Evolutionary conservation across 192 early-diverging fungal genomes (phyloP).

Genomic region (Coemansia sp.): DNA sequence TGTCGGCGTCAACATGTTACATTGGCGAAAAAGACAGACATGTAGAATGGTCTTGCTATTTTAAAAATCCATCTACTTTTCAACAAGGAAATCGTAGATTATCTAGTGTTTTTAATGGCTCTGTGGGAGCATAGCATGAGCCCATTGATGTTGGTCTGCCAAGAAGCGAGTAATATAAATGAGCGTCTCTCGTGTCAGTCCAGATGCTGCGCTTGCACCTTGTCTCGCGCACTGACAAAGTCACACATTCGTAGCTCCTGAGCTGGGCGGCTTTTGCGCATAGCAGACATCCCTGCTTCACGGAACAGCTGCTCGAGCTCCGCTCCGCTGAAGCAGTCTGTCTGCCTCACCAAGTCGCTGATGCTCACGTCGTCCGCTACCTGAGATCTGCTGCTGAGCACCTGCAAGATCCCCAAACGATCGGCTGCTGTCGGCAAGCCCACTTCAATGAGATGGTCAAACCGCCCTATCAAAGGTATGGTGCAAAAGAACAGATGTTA

Average conservation of each 20-base stretch:
- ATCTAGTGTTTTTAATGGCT: no score
- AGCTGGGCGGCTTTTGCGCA: constrained; percentile 17
- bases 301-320: constrained; percentile 46
- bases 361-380: constrained; percentile 60
- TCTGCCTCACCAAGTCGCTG: constrained; percentile 19
- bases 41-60: no score
- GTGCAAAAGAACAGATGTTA: not conserved
- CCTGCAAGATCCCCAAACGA: constrained; percentile 70
- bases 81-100: no score
- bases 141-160: no score
- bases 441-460: constrained; percentile 86
- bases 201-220: not conserved
- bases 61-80: no score
- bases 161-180: no score
- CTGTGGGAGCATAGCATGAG: no score
- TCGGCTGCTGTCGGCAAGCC: constrained; percentile 61
- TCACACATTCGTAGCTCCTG: constrained; percentile 15
- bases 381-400: constrained; percentile 63
- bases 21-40: no score
- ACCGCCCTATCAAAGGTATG: constrained; percentile 63
- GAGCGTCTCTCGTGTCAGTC: no score
- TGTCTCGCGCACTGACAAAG: constrained; percentile 18
- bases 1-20: no score
- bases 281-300: constrained; percentile 45
- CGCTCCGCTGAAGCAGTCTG: constrained; percentile 42